Base-by-base conservation (phyloP, 345 rosid genomes). In the Alliaria petiolata region DNA sequence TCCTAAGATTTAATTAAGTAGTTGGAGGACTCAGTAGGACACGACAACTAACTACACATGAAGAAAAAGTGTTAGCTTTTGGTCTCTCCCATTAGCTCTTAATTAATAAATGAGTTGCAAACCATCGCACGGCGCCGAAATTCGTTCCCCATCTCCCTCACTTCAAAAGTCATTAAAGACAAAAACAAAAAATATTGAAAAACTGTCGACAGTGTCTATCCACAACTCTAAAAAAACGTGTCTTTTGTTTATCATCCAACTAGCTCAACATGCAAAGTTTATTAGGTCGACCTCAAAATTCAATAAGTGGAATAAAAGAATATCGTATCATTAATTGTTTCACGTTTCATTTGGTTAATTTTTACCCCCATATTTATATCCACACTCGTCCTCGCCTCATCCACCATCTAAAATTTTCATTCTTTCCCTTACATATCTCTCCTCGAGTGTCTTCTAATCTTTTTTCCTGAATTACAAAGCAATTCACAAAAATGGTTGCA, bases 91-190 rank as follows among this genome's bases (percentile, higher is more conserved):
- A 40, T 40, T 8, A 40, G 17, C 62, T 60, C 14, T 14, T 60
- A 40, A 40, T 28, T 43, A 62, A 43, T 44, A 44, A 63, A 63
- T 33, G 70, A 65, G 52, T 42, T 75, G 67, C 62, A 67, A 60
- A 52, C 49, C n/a, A 14, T 52, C 56, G 63, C 64, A 75, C 78
- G 74, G 69, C 74, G 79, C 79, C 79, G 63, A 68, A 62, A 75
- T 68, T 35, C 19, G 56, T 52, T 49, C 35, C 5, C 35, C 35
- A 60, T 68, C 64, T 52, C 65, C 19, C 34, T 74, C 63, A 60
- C 28, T 35, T 60, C 4, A 60, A 60, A 60, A 61, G 79, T 68
- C 63, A 61, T 26, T 63, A 12, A 26, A 49, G 36, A 40, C 40
- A 15, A 53, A 2, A 8, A 55, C 3, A n/a, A n/a, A 8, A n/a